phyloP scores from a whole-genome alignment of 768 basidiomycete genomes.

The Panaeolus papilionaceus region DNA sequence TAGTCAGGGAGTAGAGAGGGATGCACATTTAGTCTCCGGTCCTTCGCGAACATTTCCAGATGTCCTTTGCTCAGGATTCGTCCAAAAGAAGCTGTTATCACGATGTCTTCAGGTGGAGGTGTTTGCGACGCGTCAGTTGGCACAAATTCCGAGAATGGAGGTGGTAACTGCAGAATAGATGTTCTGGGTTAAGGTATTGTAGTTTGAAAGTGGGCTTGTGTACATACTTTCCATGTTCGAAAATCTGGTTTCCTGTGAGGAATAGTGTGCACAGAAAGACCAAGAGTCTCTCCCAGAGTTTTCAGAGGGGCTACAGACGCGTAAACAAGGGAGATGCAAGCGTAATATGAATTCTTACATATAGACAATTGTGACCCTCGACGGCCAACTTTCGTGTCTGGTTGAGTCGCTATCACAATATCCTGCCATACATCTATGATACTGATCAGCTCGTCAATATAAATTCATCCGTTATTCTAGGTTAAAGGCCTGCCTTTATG shows the following conservation, averaged over 20 bases:
- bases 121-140: conserved; percentile 24
- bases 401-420: conserved; percentile 74
- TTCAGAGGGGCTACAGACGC: conserved; percentile 70
- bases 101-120: conserved; percentile 53
- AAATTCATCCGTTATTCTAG: conserved; percentile 19
- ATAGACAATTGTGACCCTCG: conserved; percentile 60
- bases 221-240: conserved; percentile 64
- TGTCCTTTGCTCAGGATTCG: conserved; percentile 74
- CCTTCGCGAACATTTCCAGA: conserved; percentile 63
- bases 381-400: conserved; percentile 68
- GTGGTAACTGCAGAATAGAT: conserved; percentile 45
- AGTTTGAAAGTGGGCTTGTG: conserved; percentile 7
- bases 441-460: conserved; percentile 22
- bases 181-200: neutral
- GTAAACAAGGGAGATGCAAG: conserved; percentile 17
- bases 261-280: conserved; percentile 63
- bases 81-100: conserved; percentile 92
- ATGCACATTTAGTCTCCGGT: conserved; percentile 82
- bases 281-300: conserved; percentile 55
- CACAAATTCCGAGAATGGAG: conserved; percentile 25
- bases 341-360: conserved; percentile 42
- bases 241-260: conserved; percentile 67
- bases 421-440: conserved; percentile 77
- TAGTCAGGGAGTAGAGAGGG: conserved; percentile 87
- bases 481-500: conserved; percentile 58